Evolutionary conservation across 2,329 filamentous ascomycete species (phyloP), one percentile per base, ranked within the genome.

Genomic region (Colletotrichum truncatum): DNA sequence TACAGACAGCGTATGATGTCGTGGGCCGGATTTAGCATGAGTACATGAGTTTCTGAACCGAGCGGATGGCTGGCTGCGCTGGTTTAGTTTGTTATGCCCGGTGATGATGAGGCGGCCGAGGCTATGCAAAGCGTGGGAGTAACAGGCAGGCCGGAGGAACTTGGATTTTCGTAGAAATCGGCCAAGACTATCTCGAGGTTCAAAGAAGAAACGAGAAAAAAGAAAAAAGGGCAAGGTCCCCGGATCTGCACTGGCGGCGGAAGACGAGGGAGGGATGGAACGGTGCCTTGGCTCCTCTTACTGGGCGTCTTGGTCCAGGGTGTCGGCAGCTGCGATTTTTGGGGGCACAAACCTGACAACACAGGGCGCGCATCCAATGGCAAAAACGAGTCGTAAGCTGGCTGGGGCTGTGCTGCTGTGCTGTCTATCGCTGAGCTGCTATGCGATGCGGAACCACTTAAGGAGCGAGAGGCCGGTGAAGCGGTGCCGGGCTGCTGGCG

Each of bases 311-410:
- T 51, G 16, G 32, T n/a, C 48, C 30, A n/a, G 48, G 48, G 30
- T 25, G 30, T 48, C 32, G 49, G 49, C 38, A 36, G 30, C 57
- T 23, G n/a, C n/a, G n/a, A 25, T 28, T n/a, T 23, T n/a, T 32
- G n/a, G 45, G 11, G 25, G 14, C 14, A 32, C 25, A 49, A n/a
- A 2, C 21, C 26, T 30, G 53, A 23, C 26, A 28, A 12, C 23
- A 52, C 26, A 51, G 18, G 36, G 28, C 26, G 28, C 32, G 32
- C 26, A 16, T 45, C 46, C 55, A 62, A 66, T 58, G 64, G 59
- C 64, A 30, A 66, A 66, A 58, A 51, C 51, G 38, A 66, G 59
- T 66, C 64, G 64, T 66, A 43, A 66, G 64, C 64, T 48, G 52
- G 28, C 32, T 14, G 59, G 30, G 64, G 64, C 64, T 66, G 52